Evolutionary conservation across 192 early-diverging fungal species (phyloP), one percentile per base, ranked within the genome.

Genomic region (Mortierella antarctica): DNA sequence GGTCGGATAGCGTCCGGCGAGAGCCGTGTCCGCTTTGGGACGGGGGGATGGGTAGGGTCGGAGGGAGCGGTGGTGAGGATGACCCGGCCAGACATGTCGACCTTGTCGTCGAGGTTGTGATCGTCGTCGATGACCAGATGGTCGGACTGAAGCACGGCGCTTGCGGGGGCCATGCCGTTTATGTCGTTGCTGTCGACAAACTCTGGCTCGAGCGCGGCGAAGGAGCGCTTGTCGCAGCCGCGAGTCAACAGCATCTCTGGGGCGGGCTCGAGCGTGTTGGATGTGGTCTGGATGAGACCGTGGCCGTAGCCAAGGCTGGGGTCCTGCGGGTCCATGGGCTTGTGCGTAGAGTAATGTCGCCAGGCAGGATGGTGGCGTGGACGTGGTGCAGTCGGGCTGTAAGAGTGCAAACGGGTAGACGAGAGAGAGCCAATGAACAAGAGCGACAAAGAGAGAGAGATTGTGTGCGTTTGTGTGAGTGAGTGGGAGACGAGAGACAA

Each of bases 201-300:
- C n/a, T 80, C 76, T 39, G 76, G 6, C n/a, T 80, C 76, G 5
- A 67, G 39, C 3, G 75, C 68, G 14, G 74, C 74, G 17, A 76
- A 48, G 46, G 75, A 71, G 13, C 75, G 75, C 40, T 79, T 79
- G 1, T 40, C 7, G 44, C 67, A 71, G 7, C 54, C 66, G 31
- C 56, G 67, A 15, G 57, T 71, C 31, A 71, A 55, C 21, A 70
- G 15, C 55, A 54, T 40, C 50, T 79, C 68, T 0, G 68, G 75
- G 3, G 75, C 62, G 47, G 67, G 21, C 39, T 56, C 68, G n/a
- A 51, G 44, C 6, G n/a, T 40, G 55, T 18, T 31, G 45, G 66
- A 58, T 2, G 66, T 58, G 39, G 53, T 66, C 18, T 64, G 62
- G 13, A 31, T 31, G 31, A 31, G 31, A 31, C 31, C 31, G 31